Evolutionary conservation across 768 basidiomycete species (phyloP), one percentile per base, ranked within the genome.

Genomic region (Hemileccinum impolitum): DNA sequence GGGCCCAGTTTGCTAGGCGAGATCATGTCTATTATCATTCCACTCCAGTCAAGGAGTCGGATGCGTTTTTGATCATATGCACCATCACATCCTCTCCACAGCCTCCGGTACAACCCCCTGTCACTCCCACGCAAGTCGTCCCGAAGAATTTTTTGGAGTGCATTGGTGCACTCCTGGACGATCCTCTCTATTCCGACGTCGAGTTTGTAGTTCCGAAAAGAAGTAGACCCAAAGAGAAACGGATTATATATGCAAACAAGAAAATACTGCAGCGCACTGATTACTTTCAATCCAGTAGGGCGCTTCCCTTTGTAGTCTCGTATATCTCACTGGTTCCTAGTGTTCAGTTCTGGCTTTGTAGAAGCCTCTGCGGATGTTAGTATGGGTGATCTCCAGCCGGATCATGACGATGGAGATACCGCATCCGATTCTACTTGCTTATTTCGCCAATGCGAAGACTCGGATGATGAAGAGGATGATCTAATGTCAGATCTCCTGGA

Each of bases 121-220:
- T 69, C 4, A 64, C 73, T 4, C 74, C 75, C 25, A 69, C 72
- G 30, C 76, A 81, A 47, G 66, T 73, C 21, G 85, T 91, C 8
- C 88, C 90, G 0, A 83, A 76, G 57, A 74, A 73, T 46, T 75
- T 87, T 14, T 61, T 93, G 35, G 79, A 84, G 55, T 81, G 82
- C 13, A 73, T 92, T n/a, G 91, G 90, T 6, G 68, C 74, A 28
- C 69, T 93, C 21, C 71, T 93, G 10, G 84, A 93, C 57, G 87
- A 93, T 58, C 86, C 86, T n/a, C 62, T 78, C 12, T 93, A 92
- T 57, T 90, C 90, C 6, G 90, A 94, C 58, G 80, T 93, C 15
- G 83, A 86, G 62, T 93, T 94, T 55, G 70, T 91, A 17, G 70
- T 93, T 26, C 86, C 87, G 0, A 68, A 69, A 28, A 61, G 73